Evolutionary conservation across 164 flowering plant genomes (phyloP).

Genomic region (Malania oleifera): DNA sequence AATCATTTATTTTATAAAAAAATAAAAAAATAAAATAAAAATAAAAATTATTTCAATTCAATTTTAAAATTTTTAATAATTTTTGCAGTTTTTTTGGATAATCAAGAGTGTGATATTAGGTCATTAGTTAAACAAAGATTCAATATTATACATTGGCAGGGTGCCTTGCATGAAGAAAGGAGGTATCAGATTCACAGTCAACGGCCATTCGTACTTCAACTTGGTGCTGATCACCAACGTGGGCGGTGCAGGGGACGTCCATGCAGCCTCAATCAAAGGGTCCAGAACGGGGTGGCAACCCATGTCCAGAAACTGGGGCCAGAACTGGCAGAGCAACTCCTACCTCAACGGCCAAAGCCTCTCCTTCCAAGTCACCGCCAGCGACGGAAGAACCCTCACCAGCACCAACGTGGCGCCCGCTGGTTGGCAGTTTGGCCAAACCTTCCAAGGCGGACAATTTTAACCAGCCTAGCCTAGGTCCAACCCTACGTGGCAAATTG

Average conservation of each 20-base stretch:
- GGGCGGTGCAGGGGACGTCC: conserved; percentile 41
- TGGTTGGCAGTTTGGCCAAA: conserved; percentile 39
- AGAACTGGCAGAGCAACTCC: conserved; percentile 42
- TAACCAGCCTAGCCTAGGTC: conserved; percentile 11
- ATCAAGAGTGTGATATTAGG: no score
- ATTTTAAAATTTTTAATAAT: no score
- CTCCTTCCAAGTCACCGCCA: conserved; percentile 34
- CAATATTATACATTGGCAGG: no score
- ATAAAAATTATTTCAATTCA: no score
- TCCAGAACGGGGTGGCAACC: conserved; percentile 32
- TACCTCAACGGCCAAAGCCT: conserved; percentile 38
- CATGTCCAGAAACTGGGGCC: conserved; percentile 50
- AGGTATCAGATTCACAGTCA: conserved; percentile 43
- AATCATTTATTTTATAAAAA: no score
- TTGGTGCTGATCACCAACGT: conserved; percentile 39
- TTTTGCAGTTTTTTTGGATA: no score
- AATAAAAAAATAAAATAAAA: no score
- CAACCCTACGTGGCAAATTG: no score
- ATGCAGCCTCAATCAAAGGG: conserved; percentile 37
- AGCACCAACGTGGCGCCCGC: conserved; percentile 24
- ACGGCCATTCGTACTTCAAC: conserved; percentile 44
- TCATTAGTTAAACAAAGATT: no score
- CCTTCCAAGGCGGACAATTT: conserved; percentile 26
- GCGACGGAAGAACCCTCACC: conserved; percentile 30
- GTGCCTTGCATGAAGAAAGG: conserved; percentile 38